These are phyloP conservation scores for Russula sp. DNA, from an alignment of 768 basidiomycete genomes.

Conservation along the genomic window DNA sequence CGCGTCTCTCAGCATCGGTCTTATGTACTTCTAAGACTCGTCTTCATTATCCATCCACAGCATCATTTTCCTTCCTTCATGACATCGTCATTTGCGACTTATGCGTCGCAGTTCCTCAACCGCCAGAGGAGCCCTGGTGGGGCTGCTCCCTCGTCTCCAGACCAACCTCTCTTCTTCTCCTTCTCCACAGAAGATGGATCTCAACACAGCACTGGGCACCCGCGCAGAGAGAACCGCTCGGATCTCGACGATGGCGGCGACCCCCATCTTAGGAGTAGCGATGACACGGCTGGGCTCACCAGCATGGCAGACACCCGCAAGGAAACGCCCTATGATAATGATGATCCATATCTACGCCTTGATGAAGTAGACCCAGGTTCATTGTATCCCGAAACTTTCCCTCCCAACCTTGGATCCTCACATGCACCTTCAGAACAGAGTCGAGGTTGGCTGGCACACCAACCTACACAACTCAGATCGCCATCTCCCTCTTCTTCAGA, in stretches of 20 bases:
- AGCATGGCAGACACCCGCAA: conserved; percentile 33
- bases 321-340: conserved; percentile 48
- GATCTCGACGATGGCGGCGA: conserved; percentile 74
- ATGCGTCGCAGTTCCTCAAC: conserved; percentile 78
- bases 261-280: conserved; percentile 59
- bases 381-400: conserved; percentile 38
- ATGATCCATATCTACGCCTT: conserved; percentile 74
- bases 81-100: conserved; percentile 74
- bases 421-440: conserved; percentile 38
- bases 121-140: conserved; percentile 45
- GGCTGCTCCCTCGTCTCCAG: conserved; percentile 52
- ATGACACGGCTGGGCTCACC: conserved; percentile 35
- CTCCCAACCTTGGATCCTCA: conserved; percentile 42
- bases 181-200: conserved; percentile 71
- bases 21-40: conserved; percentile 19
- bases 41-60: not conserved
- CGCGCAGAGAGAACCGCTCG: conserved; percentile 37
- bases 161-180: conserved; percentile 84
- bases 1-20: conserved; percentile 1
- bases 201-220: conserved; percentile 47
- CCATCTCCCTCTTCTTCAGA: conserved; percentile 42
- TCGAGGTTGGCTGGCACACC: conserved; percentile 67
- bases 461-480: conserved; percentile 61
- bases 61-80: conserved; percentile 32
- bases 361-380: conserved; percentile 59